Conservation (phyloP, 768 basidiomycete genomes). For the Russula sp. region DNA sequence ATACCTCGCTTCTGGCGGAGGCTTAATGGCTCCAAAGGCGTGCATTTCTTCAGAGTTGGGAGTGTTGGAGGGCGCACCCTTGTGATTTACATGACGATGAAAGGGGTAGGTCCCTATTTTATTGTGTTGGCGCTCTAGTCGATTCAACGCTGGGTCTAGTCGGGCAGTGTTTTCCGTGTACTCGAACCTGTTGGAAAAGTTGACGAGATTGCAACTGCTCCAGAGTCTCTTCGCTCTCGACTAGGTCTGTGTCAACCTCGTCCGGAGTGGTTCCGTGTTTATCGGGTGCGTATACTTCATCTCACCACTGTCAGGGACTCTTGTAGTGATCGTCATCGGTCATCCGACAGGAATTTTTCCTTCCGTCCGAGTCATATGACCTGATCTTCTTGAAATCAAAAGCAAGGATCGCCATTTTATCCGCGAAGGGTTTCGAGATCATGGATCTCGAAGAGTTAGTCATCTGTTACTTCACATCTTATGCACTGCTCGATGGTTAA, state of each 20-base stretch:
- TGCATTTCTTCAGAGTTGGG: conserved; percentile 94
- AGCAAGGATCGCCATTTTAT: conserved; percentile 89
- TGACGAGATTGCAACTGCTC: conserved; percentile 64
- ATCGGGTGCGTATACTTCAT: conserved; percentile 43
- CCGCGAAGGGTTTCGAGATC: conserved; percentile 92
- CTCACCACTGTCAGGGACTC: not conserved
- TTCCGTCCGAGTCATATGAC: conserved; percentile 86
- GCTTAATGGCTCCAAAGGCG: conserved; percentile 83
- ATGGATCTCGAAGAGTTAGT: conserved; percentile 91
- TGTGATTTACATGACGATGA: conserved; percentile 94
- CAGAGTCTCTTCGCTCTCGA: conserved; percentile 62
- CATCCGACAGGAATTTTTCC: conserved; percentile 87
- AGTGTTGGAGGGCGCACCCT: conserved; percentile 80
- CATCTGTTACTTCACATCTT: not conserved
- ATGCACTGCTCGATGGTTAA: not conserved
- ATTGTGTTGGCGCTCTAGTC: conserved; percentile 18
- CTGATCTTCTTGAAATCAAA: conserved; percentile 89
- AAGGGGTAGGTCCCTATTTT: conserved; percentile 46
- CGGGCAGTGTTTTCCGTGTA: conserved; percentile 92
- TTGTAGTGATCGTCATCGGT: not conserved
- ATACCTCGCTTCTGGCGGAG: conserved; percentile 80
- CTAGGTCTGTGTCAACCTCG: conserved; percentile 72
- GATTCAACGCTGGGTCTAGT: conserved; percentile 29
- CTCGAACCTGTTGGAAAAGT: conserved; percentile 95
- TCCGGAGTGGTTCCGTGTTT: conserved; percentile 93